Evolutionary conservation across 2,329 filamentous ascomycete species (phyloP).

Genomic region (Coniochaeta ligniaria): DNA sequence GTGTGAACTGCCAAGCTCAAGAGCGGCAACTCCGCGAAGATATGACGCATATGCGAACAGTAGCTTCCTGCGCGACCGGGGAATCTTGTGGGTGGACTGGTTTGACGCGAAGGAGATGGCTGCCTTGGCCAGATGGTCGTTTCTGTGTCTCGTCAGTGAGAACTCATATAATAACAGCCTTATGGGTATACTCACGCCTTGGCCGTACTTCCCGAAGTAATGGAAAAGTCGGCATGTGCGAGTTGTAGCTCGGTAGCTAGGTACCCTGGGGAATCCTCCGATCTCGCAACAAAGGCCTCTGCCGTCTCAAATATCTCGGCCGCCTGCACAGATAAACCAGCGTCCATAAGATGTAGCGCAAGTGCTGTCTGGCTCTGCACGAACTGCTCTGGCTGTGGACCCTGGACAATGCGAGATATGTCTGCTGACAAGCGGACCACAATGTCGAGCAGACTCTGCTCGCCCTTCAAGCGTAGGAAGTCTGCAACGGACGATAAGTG

Average conservation of each 20-base stretch:
- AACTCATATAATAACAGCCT: conserved; percentile 5
- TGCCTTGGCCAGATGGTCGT: conserved; percentile 29
- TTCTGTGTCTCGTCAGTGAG: neutral
- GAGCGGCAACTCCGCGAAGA: conserved; percentile 56
- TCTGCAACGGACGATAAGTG: conserved; percentile 44
- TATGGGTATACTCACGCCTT: conserved; percentile 40
- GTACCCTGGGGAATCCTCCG: conserved; percentile 28
- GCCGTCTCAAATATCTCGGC: conserved; percentile 49
- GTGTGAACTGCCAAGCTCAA: conserved; percentile 54
- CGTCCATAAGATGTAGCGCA: conserved; percentile 43
- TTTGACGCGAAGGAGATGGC: conserved; percentile 26
- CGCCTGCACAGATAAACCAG: conserved; percentile 45
- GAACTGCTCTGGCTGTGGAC: conserved; percentile 26
- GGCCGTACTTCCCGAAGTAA: conserved; percentile 57
- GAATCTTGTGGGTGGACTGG: conserved; percentile 13
- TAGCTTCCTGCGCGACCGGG: conserved; percentile 32
- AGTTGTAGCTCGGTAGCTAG: conserved; percentile 53
- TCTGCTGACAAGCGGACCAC: conserved; percentile 38
- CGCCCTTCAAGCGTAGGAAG: conserved; percentile 43
- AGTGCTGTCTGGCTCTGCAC: conserved; percentile 39
- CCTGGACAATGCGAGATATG: conserved; percentile 30
- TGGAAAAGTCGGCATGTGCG: conserved; percentile 65
- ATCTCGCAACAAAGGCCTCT: conserved; percentile 36
- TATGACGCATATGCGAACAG: conserved; percentile 53
- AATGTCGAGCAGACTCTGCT: conserved; percentile 35